These are phyloP conservation scores for Pythium volutum DNA, from an alignment of 352 stramenopile species.

Conservation along the genomic window DNA sequence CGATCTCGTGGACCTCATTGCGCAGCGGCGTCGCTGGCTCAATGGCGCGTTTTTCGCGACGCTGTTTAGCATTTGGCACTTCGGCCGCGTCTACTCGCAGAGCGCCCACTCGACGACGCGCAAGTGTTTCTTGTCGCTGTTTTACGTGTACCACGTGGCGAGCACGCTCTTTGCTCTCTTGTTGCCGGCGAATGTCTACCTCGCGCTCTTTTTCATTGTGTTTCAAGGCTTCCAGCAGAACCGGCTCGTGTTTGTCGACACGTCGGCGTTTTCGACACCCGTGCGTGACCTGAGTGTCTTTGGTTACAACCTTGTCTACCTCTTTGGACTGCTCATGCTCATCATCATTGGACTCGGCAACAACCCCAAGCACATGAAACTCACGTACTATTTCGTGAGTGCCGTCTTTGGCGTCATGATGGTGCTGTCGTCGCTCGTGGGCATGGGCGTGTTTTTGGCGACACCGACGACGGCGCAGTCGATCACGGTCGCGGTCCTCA, in stretches of 20 bases:
- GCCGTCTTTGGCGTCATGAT: conserved; percentile 73
- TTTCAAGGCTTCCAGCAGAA: conserved; percentile 89
- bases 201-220: conserved; percentile 84
- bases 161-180: conserved; percentile 74
- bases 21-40: conserved; percentile 83
- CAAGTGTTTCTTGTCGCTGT: conserved; percentile 66
- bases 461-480: conserved; percentile 45
- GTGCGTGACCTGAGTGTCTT: conserved; percentile 68
- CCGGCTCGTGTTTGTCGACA: conserved; percentile 75
- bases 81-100: conserved; percentile 79
- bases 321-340: conserved; percentile 77
- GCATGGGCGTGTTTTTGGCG: conserved; percentile 75
- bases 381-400: conserved; percentile 81
- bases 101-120: conserved; percentile 68
- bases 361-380: conserved; percentile 86
- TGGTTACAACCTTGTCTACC: conserved; percentile 78
- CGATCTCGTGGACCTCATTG: conserved; percentile 80
- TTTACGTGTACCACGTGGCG: conserved; percentile 78
- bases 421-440: conserved; percentile 73
- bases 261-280: conserved; percentile 51
- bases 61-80: conserved; percentile 87
- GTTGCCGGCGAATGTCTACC: conserved; percentile 77
- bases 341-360: conserved; percentile 86
- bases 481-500: conserved; percentile 62
- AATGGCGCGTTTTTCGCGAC: conserved; percentile 87